These are phyloP conservation scores for Solanum okadae DNA, from an alignment of 257 asterid genomes.

Conservation along the genomic window DNA sequence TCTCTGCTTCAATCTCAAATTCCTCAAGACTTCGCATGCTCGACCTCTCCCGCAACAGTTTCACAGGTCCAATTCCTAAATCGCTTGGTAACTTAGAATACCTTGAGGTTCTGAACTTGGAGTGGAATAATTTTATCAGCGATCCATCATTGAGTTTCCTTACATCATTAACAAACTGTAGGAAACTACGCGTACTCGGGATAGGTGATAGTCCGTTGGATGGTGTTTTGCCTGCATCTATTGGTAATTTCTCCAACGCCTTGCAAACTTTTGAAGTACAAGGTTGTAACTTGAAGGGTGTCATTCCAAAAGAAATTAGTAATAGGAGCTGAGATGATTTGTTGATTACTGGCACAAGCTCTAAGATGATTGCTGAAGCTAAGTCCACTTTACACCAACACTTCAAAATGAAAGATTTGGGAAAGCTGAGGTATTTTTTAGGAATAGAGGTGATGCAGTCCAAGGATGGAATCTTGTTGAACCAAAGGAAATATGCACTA, in stretches of 20 bases:
- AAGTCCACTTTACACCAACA: too few relatives aligned
- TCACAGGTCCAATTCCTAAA: neutral
- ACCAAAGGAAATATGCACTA: too few relatives aligned
- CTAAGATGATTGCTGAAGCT: too few relatives aligned
- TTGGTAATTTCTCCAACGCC: neutral
- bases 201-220: neutral
- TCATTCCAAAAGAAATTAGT: neutral
- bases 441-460: too few relatives aligned
- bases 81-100: neutral
- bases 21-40: neutral
- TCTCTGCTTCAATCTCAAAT: neutral
- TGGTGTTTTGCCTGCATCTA: neutral
- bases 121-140: neutral
- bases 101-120: neutral
- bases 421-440: too few relatives aligned
- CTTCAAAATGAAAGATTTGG: too few relatives aligned
- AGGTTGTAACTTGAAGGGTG: neutral
- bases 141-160: neutral
- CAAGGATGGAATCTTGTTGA: too few relatives aligned
- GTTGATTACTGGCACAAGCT: too few relatives aligned
- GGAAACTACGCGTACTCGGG: neutral
- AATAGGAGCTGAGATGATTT: too few relatives aligned
- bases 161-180: neutral
- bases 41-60: neutral
- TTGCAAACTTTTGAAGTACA: rapidly evolving